Conservation (phyloP, 2,329 filamentous ascomycete species). For the Fusarium tjaetaba region DNA sequence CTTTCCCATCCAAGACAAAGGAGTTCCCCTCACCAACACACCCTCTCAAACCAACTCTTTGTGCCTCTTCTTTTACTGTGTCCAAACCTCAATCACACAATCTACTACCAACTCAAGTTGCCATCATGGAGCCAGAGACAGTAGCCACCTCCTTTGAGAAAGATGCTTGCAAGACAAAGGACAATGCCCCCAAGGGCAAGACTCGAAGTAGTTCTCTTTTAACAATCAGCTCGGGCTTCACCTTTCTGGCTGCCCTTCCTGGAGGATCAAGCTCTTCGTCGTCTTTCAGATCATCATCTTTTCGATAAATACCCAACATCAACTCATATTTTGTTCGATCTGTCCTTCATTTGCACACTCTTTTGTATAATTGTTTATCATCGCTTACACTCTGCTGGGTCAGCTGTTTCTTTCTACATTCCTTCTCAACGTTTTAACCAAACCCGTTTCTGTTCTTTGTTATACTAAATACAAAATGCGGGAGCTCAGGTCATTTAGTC, state of each 20-base stretch:
- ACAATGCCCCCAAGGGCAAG: constrained; percentile 36
- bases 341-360: constrained; percentile 31
- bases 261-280: constrained; percentile 32
- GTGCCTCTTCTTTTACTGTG: constrained; percentile 7
- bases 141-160: constrained; percentile 43
- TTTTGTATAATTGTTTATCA: constrained; percentile 12
- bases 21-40: constrained; percentile 10
- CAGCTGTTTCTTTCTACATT: background rate
- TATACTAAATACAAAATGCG: constrained; percentile 22
- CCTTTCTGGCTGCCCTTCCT: constrained; percentile 42
- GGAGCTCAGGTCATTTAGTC: constrained; percentile 21
- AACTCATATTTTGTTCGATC: constrained; percentile 3
- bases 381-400: background rate
- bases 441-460: background rate
- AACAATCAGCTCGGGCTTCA: constrained; percentile 44
- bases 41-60: constrained; percentile 27
- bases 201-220: constrained; percentile 40
- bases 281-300: constrained; percentile 42
- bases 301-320: constrained; percentile 33
- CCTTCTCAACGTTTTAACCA: background rate
- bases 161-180: constrained; percentile 40
- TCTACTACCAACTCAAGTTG: background rate
- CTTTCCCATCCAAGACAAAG: constrained; percentile 35
- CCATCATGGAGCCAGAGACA: constrained; percentile 39
- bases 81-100: background rate